Evolutionary conservation across 805 yeast genomes (phyloP).

Genomic region (Hanseniaspora pseudoguilliermondii): DNA sequence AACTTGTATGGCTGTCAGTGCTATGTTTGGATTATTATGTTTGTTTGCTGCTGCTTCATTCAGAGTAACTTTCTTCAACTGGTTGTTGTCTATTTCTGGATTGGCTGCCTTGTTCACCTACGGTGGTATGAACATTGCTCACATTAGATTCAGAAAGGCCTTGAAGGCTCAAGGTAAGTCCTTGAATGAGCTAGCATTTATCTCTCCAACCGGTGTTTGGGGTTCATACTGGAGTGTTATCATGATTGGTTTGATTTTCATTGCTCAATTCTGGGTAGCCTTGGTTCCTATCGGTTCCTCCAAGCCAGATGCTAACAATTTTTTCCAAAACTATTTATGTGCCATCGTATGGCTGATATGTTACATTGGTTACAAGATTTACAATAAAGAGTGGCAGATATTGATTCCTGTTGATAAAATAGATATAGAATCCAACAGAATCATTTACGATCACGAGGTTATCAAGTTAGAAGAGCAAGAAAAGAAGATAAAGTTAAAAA

Average conservation of each 20-base stretch:
- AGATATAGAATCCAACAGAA: slow-evolving; percentile 23
- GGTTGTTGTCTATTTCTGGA: slow-evolving; percentile 63
- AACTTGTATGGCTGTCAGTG: slow-evolving; percentile 41
- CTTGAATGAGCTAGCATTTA: slow-evolving; percentile 37
- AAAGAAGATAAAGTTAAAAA: slow-evolving; percentile 21
- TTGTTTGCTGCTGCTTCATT: slow-evolving; percentile 41
- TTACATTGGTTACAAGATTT: slow-evolving; percentile 35
- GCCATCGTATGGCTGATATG: slow-evolving; percentile 33
- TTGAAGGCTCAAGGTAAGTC: slow-evolving; percentile 40
- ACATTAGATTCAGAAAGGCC: slow-evolving; percentile 57
- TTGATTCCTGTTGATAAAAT: slow-evolving; percentile 24
- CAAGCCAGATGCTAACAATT: slow-evolving; percentile 30
- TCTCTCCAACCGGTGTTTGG: slow-evolving; percentile 35
- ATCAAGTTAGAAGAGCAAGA: slow-evolving; percentile 27
- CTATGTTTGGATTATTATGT: slow-evolving; percentile 51
- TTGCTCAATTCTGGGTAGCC: slow-evolving; percentile 55
- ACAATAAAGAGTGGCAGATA: slow-evolving; percentile 34
- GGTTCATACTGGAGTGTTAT: slow-evolving; percentile 42
- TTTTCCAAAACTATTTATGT: slow-evolving; percentile 37
- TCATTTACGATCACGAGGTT: slow-evolving; percentile 26
- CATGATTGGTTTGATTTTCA: slow-evolving; percentile 36
- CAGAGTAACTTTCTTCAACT: slow-evolving; percentile 49
- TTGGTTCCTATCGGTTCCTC: slow-evolving; percentile 38
- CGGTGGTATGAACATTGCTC: slow-evolving; percentile 52
- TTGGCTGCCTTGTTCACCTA: slow-evolving; percentile 65